Evolutionary conservation across 2,329 filamentous ascomycete genomes (phyloP).

Genomic region (Curvularia hawaiiensis): DNA sequence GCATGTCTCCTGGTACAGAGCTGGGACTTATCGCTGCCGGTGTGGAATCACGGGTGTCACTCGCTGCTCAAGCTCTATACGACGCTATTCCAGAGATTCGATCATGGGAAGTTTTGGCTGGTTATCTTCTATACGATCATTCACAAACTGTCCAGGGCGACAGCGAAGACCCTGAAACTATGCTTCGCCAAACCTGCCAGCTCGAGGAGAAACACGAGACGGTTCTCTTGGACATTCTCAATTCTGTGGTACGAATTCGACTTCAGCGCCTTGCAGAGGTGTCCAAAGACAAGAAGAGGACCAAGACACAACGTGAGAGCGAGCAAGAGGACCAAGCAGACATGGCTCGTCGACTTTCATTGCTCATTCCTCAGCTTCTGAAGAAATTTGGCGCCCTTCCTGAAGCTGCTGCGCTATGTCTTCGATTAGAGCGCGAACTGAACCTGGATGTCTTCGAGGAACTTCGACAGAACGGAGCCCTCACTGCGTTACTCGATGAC

Average conservation of each 20-base stretch:
- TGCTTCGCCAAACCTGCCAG: constrained; percentile 74
- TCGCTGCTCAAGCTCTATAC: constrained; percentile 85
- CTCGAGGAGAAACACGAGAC: constrained; percentile 78
- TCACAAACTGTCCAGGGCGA: constrained; percentile 62
- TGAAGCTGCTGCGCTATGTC: constrained; percentile 81
- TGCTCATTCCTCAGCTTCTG: constrained; percentile 80
- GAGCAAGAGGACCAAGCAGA: constrained; percentile 78
- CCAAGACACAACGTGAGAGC: constrained; percentile 60
- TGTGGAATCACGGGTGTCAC: constrained; percentile 79
- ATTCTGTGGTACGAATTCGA: constrained; percentile 77
- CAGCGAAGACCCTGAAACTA: constrained; percentile 64
- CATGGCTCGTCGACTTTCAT: constrained; percentile 76
- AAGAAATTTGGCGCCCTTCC: constrained; percentile 94
- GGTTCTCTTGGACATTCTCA: constrained; percentile 85
- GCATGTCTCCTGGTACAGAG: constrained; percentile 49
- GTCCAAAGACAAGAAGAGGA: constrained; percentile 61
- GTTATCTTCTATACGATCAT: constrained; percentile 92
- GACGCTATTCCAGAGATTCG: constrained; percentile 80
- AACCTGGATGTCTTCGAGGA: constrained; percentile 89
- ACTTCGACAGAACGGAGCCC: constrained; percentile 83
- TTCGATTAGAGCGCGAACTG: constrained; percentile 84
- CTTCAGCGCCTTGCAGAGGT: constrained; percentile 70
- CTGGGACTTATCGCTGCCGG: constrained; percentile 62
- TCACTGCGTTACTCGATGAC: constrained; percentile 82
- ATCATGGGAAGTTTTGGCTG: constrained; percentile 86